Evolutionary conservation across 1,139 yeast genomes (phyloP).

Genomic region (Blastobotrys serpentis): DNA sequence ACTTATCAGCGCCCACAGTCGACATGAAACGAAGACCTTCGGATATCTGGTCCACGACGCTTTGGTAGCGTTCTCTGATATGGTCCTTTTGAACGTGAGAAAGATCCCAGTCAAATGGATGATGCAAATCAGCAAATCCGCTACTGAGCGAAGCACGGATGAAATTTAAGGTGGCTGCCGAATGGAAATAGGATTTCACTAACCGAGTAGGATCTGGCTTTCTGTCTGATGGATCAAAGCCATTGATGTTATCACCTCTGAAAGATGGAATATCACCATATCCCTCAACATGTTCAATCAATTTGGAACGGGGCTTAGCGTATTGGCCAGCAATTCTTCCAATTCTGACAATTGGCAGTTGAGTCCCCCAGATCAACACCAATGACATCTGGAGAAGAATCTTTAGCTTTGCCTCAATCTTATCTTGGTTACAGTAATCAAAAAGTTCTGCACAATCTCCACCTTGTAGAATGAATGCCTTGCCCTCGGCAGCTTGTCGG

Average conservation of each 20-base stretch:
- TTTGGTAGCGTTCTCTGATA: constrained; percentile 41
- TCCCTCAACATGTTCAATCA: constrained; percentile 44
- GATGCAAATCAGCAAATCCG: constrained; percentile 45
- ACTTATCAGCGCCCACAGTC: constrained; percentile 42
- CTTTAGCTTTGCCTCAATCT: constrained; percentile 44
- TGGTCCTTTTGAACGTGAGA: constrained; percentile 42
- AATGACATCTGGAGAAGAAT: constrained; percentile 46
- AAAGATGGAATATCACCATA: constrained; percentile 42
- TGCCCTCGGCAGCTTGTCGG: constrained; percentile 44
- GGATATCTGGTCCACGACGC: constrained; percentile 39
- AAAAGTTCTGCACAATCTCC: constrained; percentile 50
- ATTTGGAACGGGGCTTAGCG: constrained; percentile 46
- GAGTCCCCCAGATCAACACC: constrained; percentile 44
- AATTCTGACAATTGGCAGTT: constrained; percentile 42
- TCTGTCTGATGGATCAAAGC: constrained; percentile 41
- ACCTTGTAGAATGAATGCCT: constrained; percentile 46
- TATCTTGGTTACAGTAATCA: constrained; percentile 44
- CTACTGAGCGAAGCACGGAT: constrained; percentile 39
- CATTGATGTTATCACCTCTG: constrained; percentile 47
- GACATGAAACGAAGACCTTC: constrained; percentile 43
- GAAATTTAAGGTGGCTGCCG: constrained; percentile 46
- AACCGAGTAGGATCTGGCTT: constrained; percentile 44
- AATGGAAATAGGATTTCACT: constrained; percentile 46
- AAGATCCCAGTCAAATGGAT: constrained; percentile 45
- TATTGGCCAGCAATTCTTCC: constrained; percentile 49